phyloP scores from a whole-genome alignment of 2,329 filamentous ascomycete species.

The Neonectria faginata region DNA sequence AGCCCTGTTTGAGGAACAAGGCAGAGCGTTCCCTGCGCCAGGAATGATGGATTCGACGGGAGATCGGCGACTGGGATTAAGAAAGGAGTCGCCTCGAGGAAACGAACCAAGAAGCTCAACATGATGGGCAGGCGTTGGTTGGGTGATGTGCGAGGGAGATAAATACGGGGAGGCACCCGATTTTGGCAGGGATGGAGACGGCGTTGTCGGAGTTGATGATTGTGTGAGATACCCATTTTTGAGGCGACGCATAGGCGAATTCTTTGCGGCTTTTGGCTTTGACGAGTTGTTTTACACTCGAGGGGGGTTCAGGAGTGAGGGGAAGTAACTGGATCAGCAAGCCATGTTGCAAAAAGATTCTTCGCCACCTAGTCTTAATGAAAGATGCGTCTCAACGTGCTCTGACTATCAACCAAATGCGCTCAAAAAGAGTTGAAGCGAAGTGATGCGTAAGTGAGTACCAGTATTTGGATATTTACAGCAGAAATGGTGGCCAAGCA shows the following conservation, averaged over 20 bases:
- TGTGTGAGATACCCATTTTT: conserved; percentile 25
- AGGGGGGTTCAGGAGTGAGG: neutral
- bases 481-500: neutral
- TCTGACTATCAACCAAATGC: neutral
- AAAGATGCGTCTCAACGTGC: neutral
- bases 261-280: neutral
- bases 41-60: conserved; percentile 19
- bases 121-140: neutral
- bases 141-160: neutral
- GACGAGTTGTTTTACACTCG: neutral
- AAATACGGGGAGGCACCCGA: neutral
- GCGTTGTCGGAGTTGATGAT: conserved; percentile 21
- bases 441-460: neutral
- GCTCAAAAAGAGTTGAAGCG: neutral
- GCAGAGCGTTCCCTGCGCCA: conserved; percentile 27
- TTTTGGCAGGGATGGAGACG: conserved; percentile 4
- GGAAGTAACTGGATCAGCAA: neutral
- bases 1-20: conserved; percentile 40
- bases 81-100: neutral
- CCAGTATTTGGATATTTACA: neutral
- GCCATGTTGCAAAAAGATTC: neutral
- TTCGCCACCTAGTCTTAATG: neutral
- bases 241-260: neutral
- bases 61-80: neutral
- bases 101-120: neutral